Evolutionary conservation across 768 basidiomycete genomes (phyloP).

Genomic region (Lactarius deliciosus): DNA sequence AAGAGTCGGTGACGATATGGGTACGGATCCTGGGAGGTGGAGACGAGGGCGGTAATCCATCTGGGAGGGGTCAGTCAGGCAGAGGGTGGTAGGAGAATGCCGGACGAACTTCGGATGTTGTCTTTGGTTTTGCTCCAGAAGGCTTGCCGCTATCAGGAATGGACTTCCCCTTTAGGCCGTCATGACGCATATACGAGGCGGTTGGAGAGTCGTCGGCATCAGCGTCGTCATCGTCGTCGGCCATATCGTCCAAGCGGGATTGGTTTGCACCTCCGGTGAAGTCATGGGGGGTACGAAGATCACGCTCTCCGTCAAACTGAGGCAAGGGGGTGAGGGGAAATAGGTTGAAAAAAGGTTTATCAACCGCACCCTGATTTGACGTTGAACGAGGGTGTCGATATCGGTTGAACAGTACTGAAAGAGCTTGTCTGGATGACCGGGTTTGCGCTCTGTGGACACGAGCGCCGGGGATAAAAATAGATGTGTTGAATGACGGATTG

Average conservation of each 20-base stretch:
- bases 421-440: slow-evolving; percentile 77
- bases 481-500: slow-evolving; percentile 17
- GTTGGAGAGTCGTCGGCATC: slow-evolving; percentile 26
- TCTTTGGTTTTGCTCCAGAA: slow-evolving; percentile 16
- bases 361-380: slow-evolving; percentile 53
- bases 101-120: slow-evolving; percentile 30
- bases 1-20: slow-evolving; percentile 27
- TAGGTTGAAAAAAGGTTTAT: slow-evolving; percentile 7
- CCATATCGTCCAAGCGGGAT: slow-evolving; percentile 42
- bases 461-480: slow-evolving; percentile 43
- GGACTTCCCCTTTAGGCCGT: slow-evolving; percentile 26
- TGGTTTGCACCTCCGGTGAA: slow-evolving; percentile 40
- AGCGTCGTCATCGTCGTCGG: slow-evolving; percentile 35
- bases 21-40: slow-evolving; percentile 16
- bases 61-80: slow-evolving; percentile 14
- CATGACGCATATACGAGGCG: slow-evolving; percentile 23
- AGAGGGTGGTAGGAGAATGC: slow-evolving; percentile 17
- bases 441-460: slow-evolving; percentile 58
- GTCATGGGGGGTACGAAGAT: slow-evolving; percentile 49
- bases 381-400: slow-evolving; percentile 65
- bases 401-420: slow-evolving; percentile 80
- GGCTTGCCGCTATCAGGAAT: slow-evolving; percentile 24
- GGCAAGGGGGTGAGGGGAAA: background rate
- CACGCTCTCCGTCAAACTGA: slow-evolving; percentile 54
- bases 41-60: slow-evolving; percentile 31